Percentiles rank a stretch among this genome's conserved stretches.
Conservation (phyloP, 106 monocot genomes). For the Agapanthus africanus region DNA sequence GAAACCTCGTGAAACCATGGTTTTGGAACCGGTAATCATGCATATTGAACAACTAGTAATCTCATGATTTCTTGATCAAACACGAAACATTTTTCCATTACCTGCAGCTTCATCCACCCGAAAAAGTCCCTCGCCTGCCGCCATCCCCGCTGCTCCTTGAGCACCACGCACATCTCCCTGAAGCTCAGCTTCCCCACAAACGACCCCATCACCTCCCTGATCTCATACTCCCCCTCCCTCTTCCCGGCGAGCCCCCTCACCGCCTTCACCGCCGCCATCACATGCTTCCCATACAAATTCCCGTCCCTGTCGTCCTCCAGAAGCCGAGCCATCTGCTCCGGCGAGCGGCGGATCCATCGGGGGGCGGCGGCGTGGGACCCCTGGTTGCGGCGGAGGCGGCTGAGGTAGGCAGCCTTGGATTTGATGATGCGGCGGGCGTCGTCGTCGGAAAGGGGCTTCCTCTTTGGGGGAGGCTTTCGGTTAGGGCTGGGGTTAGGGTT, state of each 20-base stretch:
- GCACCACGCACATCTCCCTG: conserved; percentile 90
- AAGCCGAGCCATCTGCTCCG: conserved; percentile 78
- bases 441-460: conserved; percentile 79
- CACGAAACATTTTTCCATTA: too few species aligned
- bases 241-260: conserved; percentile 52
- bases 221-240: conserved; percentile 47
- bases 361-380: conserved; percentile 65
- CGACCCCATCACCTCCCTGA: conserved; percentile 66
- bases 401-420: conserved; percentile 58
- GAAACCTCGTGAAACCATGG: too few species aligned
- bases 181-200: conserved; percentile 76
- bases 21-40: too few species aligned
- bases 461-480: not conserved
- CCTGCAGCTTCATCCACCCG: conserved; percentile 97
- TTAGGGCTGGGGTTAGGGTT: not conserved
- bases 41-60: too few species aligned
- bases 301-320: conserved; percentile 72
- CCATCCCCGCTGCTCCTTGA: conserved; percentile 82
- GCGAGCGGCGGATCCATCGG: conserved; percentile 82
- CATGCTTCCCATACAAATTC: conserved; percentile 64
- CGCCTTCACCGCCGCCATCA: conserved; percentile 55
- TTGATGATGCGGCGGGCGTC: conserved; percentile 77
- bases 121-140: conserved; percentile 86
- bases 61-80: too few species aligned
- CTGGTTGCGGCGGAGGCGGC: conserved; percentile 78